These are phyloP conservation scores for Nakazawaea siamensis DNA, from an alignment of 805 yeast species.

Conservation along the genomic window DNA sequence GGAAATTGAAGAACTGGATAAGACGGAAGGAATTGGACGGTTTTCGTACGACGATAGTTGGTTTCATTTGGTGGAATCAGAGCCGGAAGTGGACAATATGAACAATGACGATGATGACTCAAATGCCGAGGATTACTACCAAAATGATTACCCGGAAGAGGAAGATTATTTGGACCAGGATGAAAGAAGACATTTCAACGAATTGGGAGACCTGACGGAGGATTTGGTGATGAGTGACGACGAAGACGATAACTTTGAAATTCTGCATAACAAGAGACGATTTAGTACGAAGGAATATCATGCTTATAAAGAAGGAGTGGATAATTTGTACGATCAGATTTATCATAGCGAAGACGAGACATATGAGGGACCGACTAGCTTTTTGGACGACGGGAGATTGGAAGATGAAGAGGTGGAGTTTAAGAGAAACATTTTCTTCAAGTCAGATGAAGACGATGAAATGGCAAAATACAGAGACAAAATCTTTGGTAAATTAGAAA, in stretches of 20 bases:
- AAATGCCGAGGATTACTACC: constrained; percentile 85
- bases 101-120: constrained; percentile 62
- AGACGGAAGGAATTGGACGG: constrained; percentile 36
- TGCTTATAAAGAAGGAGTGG: constrained; percentile 19
- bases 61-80: constrained; percentile 19
- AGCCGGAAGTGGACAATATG: constrained; percentile 26
- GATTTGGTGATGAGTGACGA: constrained; percentile 27
- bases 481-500: constrained; percentile 49
- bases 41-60: constrained; percentile 49
- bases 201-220: constrained; percentile 9
- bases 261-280: constrained; percentile 22
- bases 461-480: constrained; percentile 56
- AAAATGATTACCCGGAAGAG: constrained; percentile 92
- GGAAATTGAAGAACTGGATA: constrained; percentile 35
- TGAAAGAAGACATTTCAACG: constrained; percentile 4
- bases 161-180: constrained; percentile 38
- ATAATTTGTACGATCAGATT: constrained; percentile 22
- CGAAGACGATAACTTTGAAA: constrained; percentile 28
- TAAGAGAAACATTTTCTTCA: constrained; percentile 46
- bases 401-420: constrained; percentile 19
- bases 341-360: constrained; percentile 13
- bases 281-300: constrained; percentile 20
- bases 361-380: constrained; percentile 13
- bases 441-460: constrained; percentile 48
- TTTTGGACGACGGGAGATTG: constrained; percentile 10